Base-by-base conservation (phyloP, 306 rosid genomes). In the Vachellia collinsii region DNA sequence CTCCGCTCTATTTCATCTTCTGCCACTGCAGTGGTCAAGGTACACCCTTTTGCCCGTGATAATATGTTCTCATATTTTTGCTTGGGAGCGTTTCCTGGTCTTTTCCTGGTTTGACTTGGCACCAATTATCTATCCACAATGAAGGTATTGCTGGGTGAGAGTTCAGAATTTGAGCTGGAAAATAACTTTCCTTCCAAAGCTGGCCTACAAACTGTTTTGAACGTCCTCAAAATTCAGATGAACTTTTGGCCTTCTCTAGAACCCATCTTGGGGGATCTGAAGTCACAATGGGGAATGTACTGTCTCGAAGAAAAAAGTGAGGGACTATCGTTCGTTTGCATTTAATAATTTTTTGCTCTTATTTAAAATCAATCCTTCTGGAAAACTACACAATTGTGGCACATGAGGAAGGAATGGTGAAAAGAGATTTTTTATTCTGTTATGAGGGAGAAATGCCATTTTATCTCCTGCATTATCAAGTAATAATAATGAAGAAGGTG, bases 1-100 rank as follows among this genome's bases (percentile, higher is more conserved):
- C 97, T 95, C 23, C 99, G 99, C 68, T 91, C 99, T 62, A 92
- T 95, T 82, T 95, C 99, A 4, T 88, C 97, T 56, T 95, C 99
- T 10, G 97, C 99, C 47, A 89, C 98, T 78, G 87, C 91, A 51
- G 99, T 95, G 72, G 86, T 90, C 68, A 92, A 95, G 99, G 99
- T 95, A 81, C 80, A 36, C 82, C 76, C 38, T 80, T 78, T 38
- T 83, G 42, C 61, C 41, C 54, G 43, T 64, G n/a, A 42, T 50
- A 6, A 41, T 69, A 25, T 74, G 34, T 34, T 34, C 73, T 77
- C 56, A 67, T 72, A 77, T 50, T 51, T 50, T 71, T 66, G 25
- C 84, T 58, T 44, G 43, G 80, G 50, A 19, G 74, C 64, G 79
- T 61, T 44, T 23, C 9, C 39, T 22, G 8, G 73, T 78, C 80